Base-by-base conservation (phyloP, 1,284 basidiomycete species). In the Peniophora sp. region DNA sequence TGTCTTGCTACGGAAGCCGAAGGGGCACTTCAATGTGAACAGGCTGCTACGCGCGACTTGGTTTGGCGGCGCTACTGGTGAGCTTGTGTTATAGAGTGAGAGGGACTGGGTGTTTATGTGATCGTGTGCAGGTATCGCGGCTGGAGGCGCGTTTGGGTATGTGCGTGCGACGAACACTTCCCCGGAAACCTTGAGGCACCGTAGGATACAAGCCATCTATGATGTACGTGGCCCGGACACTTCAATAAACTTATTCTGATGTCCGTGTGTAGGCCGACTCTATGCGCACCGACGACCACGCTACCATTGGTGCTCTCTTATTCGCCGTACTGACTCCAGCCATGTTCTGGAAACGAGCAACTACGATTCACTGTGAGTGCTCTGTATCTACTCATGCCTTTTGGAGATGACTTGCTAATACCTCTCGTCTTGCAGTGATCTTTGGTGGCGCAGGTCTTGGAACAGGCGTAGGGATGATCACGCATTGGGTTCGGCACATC, bases 381-480 rank as follows among this genome's bases (percentile, higher is more conserved):
- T 18, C 8, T 47, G 47, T 49, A n/a, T n/a, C n/a, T n/a, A n/a
- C n/a, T n/a, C n/a, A n/a, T n/a, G n/a, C 24, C 23, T 41, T 20
- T 17, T 5, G 22, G 12, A 34, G 23, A 14, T 39, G 34, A 17
- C 36, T 9, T 20, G 23, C 32, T 15, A 41, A 42, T 22, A 3
- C 14, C 32, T 39, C 11, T 24, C 46, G 39, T 34, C 50, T 0
- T 52, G 17, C 50, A 87, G 85, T 86, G 52, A 72, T 85, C 20
- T 65, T 86, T 5, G 85, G 85, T 37, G 85, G 85, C 14, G 79
- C 81, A 41, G 79, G 81, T 10, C 57, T 87, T 3, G 85, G 85
- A n/a, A 76, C 78, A 52, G 74, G 72, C 8, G 62, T 76, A 10
- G 85, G 85, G 15, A 62, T 82, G 35, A 53, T 83, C 24, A 66